A percentile compares a stretch with the other conserved stretches of the same genome.
phyloP scores from a whole-genome alignment of 2,329 filamentous ascomycete species.

The Aspergillus flavus region DNA sequence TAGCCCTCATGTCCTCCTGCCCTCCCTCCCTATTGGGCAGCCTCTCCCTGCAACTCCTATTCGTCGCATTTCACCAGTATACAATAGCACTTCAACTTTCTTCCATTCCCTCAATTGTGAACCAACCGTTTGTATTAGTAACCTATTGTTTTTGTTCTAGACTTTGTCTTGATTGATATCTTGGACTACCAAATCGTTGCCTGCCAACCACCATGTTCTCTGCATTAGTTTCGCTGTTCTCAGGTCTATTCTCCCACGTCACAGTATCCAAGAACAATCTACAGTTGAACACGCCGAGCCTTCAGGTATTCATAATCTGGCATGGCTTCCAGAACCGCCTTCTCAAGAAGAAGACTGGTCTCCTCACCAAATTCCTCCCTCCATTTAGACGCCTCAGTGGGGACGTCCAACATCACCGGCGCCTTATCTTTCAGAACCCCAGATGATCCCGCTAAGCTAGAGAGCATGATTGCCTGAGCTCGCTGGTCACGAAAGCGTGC shows the following conservation, averaged over 20 bases:
- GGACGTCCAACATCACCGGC: slow-evolving; percentile 35
- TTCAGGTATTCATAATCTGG: slow-evolving; percentile 45
- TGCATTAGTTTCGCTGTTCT: not conserved
- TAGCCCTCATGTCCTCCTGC: slow-evolving; percentile 17
- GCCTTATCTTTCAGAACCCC: slow-evolving; percentile 38
- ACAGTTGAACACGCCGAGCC: slow-evolving; percentile 23
- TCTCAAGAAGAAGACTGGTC: slow-evolving; percentile 26
- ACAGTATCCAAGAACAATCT: not conserved
- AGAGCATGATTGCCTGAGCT: slow-evolving; percentile 24
- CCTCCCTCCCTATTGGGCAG: not conserved
- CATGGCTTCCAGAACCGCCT: slow-evolving; percentile 36
- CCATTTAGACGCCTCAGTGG: slow-evolving; percentile 39
- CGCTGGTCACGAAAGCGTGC: not conserved
- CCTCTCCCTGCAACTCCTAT: not conserved
- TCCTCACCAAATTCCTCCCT: slow-evolving; percentile 38
- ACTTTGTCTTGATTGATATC: not conserved
- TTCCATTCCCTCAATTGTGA: not conserved
- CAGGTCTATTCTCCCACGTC: not conserved
- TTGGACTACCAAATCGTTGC: not conserved
- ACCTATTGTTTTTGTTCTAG: not conserved
- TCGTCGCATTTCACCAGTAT: not conserved
- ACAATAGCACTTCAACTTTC: not conserved
- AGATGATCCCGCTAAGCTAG: slow-evolving; percentile 32
- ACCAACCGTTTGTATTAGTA: no score
- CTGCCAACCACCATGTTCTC: no score